Conservation (phyloP, 179 eudicot species). For the Amaranthus tricolor region DNA sequence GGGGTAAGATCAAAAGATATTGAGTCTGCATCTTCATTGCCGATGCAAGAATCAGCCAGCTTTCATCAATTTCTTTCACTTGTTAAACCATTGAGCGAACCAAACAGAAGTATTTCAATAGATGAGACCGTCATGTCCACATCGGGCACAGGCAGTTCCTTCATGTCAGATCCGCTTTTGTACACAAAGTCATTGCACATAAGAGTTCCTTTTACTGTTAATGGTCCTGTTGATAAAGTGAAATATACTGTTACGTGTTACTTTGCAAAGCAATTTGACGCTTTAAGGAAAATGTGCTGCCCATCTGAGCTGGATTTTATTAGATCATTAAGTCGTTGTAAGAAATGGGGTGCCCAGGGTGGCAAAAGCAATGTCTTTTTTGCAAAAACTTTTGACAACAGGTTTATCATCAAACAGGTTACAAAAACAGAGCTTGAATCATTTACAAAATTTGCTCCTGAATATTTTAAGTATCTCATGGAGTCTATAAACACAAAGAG, state of each 20-base stretch:
- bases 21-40: conserved; percentile 53
- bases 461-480: conserved; percentile 78
- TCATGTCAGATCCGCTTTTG: conserved; percentile 53
- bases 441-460: conserved; percentile 81
- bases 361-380: conserved; percentile 98
- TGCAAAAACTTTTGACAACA: conserved; percentile 89
- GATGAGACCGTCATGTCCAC: conserved; percentile 62
- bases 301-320: conserved; percentile 79
- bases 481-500: conserved; percentile 74
- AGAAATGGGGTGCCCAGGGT: conserved; percentile 99
- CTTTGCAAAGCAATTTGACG: conserved; percentile 81
- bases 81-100: conserved; percentile 60
- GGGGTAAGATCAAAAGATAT: conserved; percentile 57
- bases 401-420: conserved; percentile 95
- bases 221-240: conserved; percentile 68
- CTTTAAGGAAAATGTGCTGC: conserved; percentile 86
- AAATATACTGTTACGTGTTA: conserved; percentile 84
- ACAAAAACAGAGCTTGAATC: conserved; percentile 98
- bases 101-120: conserved; percentile 59
- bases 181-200: conserved; percentile 63
- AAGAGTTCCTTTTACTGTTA: conserved; percentile 65
- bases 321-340: conserved; percentile 91
- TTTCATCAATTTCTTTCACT: conserved; percentile 47
- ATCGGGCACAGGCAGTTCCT: conserved; percentile 50
- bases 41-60: conserved; percentile 47